Evolutionary conservation across 441 rosid genomes (phyloP).

Genomic region (Populus trichocarpa): DNA sequence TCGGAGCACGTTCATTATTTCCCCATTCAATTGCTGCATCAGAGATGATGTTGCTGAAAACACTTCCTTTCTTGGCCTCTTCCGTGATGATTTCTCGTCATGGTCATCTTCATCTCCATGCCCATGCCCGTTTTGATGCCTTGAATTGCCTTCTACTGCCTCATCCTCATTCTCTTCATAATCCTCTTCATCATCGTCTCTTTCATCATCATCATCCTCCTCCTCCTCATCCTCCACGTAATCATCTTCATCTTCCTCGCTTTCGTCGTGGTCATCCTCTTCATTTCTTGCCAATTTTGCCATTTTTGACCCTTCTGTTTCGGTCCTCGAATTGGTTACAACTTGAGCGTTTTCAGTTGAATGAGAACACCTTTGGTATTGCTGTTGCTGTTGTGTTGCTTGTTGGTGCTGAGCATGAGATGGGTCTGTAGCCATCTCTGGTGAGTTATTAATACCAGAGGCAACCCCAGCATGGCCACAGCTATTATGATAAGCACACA

Average conservation of each 20-base stretch:
- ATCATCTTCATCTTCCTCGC: slow-evolving; percentile 39
- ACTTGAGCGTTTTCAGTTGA: slow-evolving; percentile 28
- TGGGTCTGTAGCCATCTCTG: slow-evolving; percentile 34
- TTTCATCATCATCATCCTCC: slow-evolving; percentile 39
- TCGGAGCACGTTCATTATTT: slow-evolving; percentile 38
- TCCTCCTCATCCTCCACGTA: slow-evolving; percentile 33
- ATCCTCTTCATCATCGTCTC: slow-evolving; percentile 39
- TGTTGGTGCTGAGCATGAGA: slow-evolving; percentile 30
- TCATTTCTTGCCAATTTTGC: slow-evolving; percentile 29
- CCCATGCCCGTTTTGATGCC: slow-evolving; percentile 38
- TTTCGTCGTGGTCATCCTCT: slow-evolving; percentile 35
- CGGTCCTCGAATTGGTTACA: slow-evolving; percentile 25
- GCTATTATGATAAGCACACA: slow-evolving; percentile 95
- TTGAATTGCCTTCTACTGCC: slow-evolving; percentile 21
- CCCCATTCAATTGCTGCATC: slow-evolving; percentile 48
- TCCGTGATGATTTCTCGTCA: slow-evolving; percentile 28
- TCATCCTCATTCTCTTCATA: slow-evolving; percentile 27
- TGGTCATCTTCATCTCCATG: slow-evolving; percentile 51
- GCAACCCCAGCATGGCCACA: slow-evolving; percentile 57
- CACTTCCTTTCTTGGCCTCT: slow-evolving; percentile 27
- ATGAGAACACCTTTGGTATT: slow-evolving; percentile 57
- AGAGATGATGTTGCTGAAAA: slow-evolving; percentile 22
- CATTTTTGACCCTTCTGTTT: slow-evolving; percentile 32
- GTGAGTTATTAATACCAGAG: slow-evolving; percentile 35
- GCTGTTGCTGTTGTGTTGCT: slow-evolving; percentile 24